Evolutionary conservation across 345 rosid species (phyloP), one percentile per base, ranked within the genome.

Genomic region (Erodium maritimum): DNA sequence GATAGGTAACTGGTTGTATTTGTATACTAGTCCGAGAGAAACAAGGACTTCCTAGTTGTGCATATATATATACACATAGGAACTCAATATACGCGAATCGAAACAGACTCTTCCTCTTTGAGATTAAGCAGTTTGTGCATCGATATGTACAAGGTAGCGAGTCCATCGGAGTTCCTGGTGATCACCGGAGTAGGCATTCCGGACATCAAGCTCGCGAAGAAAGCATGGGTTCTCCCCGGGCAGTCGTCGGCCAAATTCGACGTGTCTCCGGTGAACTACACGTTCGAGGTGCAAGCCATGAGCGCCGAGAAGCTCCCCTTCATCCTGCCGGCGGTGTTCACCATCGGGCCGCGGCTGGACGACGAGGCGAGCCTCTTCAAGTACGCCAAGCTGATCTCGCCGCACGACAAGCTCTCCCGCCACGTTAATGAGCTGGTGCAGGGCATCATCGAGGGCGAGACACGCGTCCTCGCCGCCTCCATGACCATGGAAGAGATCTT

Each of bases 401-500:
- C 83, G 2, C 90, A 82, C n/a, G 93, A 80, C 62, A 81, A 81
- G 69, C 68, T 67, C 50, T 86, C 91, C 0, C 62, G 71, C 69
- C 90, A 90, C 54, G 86, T 82, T 10, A 73, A 78, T 17, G 97
- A 82, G 65, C 91, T 90, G 14, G 93, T 90, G 13, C 80, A 82
- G 22, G 95, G 97, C 1, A 71, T 87, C 46, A 87, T 90, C 13
- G 97, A 87, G 61, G 97, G 97, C 0, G 97, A 87, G 58, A 90
- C 90, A 1, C 67, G 97, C 42, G 93, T 90, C 10, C 82, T 87
- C 0, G 88, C 84, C n/a, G 96, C 97, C 29, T 74, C 97, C 17
- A 82, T 87, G 97, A 90, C 93, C 23, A 87, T 90, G 95, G 93
- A 87, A 50, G 81, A 86, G 73, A 69, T 84, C 50, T 90, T 84